These are phyloP conservation scores for Chaetoscypha palmicola DNA, from an alignment of 2,329 filamentous ascomycete genomes.

Conservation along the genomic window DNA sequence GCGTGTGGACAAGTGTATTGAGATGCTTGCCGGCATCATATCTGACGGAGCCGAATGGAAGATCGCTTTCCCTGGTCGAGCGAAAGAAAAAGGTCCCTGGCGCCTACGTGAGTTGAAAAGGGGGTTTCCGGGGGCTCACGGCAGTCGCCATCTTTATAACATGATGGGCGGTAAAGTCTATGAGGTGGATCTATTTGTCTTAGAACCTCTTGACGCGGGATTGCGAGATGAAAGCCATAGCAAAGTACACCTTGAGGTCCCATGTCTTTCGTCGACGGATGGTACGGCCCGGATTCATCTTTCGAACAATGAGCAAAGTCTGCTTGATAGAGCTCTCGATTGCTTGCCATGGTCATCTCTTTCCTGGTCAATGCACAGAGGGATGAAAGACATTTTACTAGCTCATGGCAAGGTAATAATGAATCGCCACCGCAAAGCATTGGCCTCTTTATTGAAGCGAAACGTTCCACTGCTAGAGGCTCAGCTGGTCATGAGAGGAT, in stretches of 20 bases:
- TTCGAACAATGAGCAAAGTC: slow-evolving; percentile 14
- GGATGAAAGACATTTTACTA: slow-evolving; percentile 29
- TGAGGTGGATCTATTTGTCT: slow-evolving; percentile 30
- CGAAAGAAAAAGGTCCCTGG: slow-evolving; percentile 12
- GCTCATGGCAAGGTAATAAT: slow-evolving; percentile 27
- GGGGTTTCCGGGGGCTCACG: slow-evolving; percentile 30
- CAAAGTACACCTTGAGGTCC: slow-evolving; percentile 21
- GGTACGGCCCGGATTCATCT: background rate
- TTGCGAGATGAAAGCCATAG: no score
- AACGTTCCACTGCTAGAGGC: background rate
- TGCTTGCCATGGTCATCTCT: slow-evolving; percentile 30
- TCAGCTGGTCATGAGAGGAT: slow-evolving; percentile 17
- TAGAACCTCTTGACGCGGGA: slow-evolving; percentile 1
- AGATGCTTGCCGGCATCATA: slow-evolving; percentile 23
- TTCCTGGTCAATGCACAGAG: slow-evolving; percentile 32
- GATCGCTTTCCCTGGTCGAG: slow-evolving; percentile 20
- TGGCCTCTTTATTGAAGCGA: slow-evolving; percentile 14
- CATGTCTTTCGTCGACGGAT: slow-evolving; percentile 15
- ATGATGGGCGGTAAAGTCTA: slow-evolving; percentile 30
- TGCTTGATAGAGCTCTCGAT: slow-evolving; percentile 27
- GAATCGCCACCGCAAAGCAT: slow-evolving; percentile 20
- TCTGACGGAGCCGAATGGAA: slow-evolving; percentile 12
- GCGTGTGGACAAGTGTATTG: slow-evolving; percentile 22
- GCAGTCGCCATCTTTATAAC: slow-evolving; percentile 30
- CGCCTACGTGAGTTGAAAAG: slow-evolving; percentile 15